Conservation (phyloP, 108 stramenopile genomes). For the Cyclotella sp. region DNA sequence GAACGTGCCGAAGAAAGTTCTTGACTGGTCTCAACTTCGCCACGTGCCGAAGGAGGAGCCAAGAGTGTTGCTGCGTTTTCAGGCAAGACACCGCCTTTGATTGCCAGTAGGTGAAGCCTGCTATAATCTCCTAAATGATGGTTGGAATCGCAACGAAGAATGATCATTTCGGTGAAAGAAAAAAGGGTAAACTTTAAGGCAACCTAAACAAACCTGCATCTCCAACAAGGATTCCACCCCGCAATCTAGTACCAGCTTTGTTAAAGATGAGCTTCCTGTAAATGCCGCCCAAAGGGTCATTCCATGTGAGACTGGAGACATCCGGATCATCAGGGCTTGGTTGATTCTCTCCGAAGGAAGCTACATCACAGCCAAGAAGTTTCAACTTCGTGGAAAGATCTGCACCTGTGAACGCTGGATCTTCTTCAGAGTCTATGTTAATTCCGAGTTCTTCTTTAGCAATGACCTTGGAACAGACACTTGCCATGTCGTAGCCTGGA, state of each 20-base stretch:
- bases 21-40: slow-evolving; percentile 56
- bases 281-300: slow-evolving; percentile 85
- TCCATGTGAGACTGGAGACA: slow-evolving; percentile 87
- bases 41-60: slow-evolving; percentile 68
- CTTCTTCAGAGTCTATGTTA: slow-evolving; percentile 48
- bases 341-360: slow-evolving; percentile 92
- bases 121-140: slow-evolving; percentile 65
- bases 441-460: slow-evolving; percentile 68
- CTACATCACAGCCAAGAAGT: slow-evolving; percentile 95
- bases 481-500: slow-evolving; percentile 93
- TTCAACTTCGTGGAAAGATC: slow-evolving; percentile 96
- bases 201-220: slow-evolving; percentile 59
- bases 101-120: slow-evolving; percentile 78
- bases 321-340: slow-evolving; percentile 84
- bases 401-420: slow-evolving; percentile 85
- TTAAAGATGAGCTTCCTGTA: slow-evolving; percentile 96
- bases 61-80: slow-evolving; percentile 79
- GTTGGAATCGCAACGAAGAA: no score
- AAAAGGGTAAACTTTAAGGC: no score
- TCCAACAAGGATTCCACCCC: slow-evolving; percentile 93
- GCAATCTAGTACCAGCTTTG: slow-evolving; percentile 86
- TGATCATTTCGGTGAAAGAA: no score
- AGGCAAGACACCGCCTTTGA: slow-evolving; percentile 69
- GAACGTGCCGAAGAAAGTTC: slow-evolving; percentile 66
- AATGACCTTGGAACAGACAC: slow-evolving; percentile 83